A percentile compares a stretch with the other conserved stretches of the same genome.
Conservation (phyloP, 2,329 filamentous ascomycete genomes). For the Fusarium pseudoanthophilum region DNA sequence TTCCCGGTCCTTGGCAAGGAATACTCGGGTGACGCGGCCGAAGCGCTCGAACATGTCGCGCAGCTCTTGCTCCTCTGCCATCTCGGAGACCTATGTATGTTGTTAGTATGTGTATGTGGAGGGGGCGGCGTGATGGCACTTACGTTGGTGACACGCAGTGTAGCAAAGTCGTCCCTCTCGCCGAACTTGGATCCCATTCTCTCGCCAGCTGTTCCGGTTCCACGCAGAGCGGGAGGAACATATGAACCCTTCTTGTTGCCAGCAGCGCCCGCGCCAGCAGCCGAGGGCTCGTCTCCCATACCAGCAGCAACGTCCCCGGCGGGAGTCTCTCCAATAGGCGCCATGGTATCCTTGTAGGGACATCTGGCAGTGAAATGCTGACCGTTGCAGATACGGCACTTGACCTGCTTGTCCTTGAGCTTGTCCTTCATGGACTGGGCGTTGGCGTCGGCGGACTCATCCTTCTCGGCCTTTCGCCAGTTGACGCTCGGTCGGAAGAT, state of each 20-base stretch:
- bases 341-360: constrained; percentile 99
- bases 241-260: constrained; percentile 79
- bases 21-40: constrained; percentile 95
- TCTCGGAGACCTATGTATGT: constrained; percentile 81
- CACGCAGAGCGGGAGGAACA: constrained; percentile 92
- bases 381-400: constrained; percentile 98
- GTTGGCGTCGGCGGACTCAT: constrained; percentile 79
- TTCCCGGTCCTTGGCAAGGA: constrained; percentile 97
- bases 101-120: constrained; percentile 43
- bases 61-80: constrained; percentile 95
- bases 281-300: constrained; percentile 60
- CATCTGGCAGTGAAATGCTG: constrained; percentile 99
- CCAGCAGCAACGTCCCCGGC: constrained; percentile 66
- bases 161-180: constrained; percentile 96
- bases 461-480: constrained; percentile 91
- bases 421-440: constrained; percentile 81
- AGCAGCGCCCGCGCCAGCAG: constrained; percentile 55
- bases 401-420: constrained; percentile 99
- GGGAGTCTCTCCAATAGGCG: constrained; percentile 75
- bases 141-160: constrained; percentile 96
- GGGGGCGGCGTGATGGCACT: constrained; percentile 52
- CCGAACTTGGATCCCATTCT: constrained; percentile 88
- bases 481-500: constrained; percentile 92
- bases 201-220: constrained; percentile 75
- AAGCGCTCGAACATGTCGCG: constrained; percentile 98